These are phyloP conservation scores for Lagenaria siceraria DNA, from an alignment of 306 rosid species.

Conservation along the genomic window DNA sequence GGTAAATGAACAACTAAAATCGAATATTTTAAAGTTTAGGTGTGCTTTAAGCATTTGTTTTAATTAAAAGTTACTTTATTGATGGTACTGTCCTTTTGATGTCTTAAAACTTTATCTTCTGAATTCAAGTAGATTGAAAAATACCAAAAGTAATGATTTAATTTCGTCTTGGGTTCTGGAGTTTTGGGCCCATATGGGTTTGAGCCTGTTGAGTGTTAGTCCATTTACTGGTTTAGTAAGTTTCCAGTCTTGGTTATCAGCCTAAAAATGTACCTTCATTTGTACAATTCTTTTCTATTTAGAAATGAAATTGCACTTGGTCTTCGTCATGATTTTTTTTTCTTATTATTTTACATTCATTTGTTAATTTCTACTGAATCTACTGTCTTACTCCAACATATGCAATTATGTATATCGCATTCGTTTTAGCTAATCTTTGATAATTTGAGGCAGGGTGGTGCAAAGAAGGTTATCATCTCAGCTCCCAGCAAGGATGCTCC, in stretches of 20 bases:
- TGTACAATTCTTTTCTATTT: background rate
- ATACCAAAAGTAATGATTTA: background rate
- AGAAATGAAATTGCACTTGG: background rate
- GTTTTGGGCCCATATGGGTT: background rate
- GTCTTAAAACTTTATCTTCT: background rate
- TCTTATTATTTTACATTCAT: background rate
- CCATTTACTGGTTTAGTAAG: background rate
- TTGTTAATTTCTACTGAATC: background rate
- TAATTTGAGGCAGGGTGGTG: slow-evolving; percentile 28
- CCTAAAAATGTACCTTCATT: background rate
- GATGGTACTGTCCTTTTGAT: background rate
- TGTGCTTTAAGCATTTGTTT: background rate
- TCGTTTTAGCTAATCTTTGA: background rate
- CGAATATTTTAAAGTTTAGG: background rate
- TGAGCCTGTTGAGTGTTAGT: background rate
- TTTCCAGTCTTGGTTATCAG: background rate
- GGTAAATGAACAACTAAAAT: background rate
- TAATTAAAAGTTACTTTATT: background rate
- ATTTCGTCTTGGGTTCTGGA: background rate
- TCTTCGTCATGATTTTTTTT: background rate
- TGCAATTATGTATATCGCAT: background rate
- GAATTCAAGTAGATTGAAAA: background rate
- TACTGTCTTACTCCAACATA: background rate
- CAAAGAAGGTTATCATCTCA: slow-evolving; percentile 94
- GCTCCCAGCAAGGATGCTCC: slow-evolving; percentile 99